Evolutionary conservation across 345 rosid genomes (phyloP).

Genomic region (Dovyalis caffra): DNA sequence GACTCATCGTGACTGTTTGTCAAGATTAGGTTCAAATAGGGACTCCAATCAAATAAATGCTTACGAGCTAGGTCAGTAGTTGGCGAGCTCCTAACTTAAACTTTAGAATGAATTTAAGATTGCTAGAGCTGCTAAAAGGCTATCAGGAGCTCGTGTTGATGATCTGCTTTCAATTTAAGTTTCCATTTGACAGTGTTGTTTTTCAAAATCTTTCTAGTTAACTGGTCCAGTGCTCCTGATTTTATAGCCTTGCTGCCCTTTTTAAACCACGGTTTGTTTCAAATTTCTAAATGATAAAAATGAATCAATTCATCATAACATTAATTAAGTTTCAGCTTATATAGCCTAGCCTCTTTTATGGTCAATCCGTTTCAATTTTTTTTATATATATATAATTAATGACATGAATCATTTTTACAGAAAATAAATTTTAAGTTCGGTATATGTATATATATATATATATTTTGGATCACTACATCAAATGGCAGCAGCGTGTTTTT

Average conservation of each 20-base stretch:
- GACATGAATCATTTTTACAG: too few species aligned
- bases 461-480: not conserved
- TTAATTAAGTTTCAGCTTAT: too few species aligned
- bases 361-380: not conserved
- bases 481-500: not conserved
- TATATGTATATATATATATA: too few species aligned
- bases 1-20: not conserved
- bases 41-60: not conserved
- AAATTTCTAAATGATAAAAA: too few species aligned
- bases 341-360: not conserved
- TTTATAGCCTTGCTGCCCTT: not conserved
- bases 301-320: not conserved
- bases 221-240: not conserved
- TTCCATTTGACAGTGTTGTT: not conserved
- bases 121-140: not conserved
- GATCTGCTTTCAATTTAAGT: not conserved
- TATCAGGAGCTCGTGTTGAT: not conserved
- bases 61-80: not conserved
- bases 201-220: not conserved
- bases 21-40: not conserved
- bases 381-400: too few species aligned
- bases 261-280: not conserved
- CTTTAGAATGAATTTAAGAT: not conserved
- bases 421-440: too few species aligned
- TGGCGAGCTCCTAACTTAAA: not conserved